These are phyloP conservation scores for Bruguiera sexangula DNA, from an alignment of 345 rosid genomes.

Conservation along the genomic window DNA sequence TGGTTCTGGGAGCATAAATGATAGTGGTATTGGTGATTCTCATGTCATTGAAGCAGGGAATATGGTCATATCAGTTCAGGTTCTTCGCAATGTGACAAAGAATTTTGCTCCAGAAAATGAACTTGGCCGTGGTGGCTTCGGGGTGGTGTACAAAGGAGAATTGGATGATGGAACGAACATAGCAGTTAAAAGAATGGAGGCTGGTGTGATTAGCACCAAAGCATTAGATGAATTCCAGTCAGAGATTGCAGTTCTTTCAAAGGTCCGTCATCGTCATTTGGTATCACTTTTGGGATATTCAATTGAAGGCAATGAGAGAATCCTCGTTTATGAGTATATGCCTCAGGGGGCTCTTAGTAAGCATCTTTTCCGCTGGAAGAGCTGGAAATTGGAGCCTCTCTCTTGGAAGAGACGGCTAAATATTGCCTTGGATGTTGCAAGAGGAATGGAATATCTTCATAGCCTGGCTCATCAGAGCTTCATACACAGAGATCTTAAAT, in stretches of 20 bases:
- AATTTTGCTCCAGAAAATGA: constrained; percentile 62
- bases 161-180: constrained; percentile 66
- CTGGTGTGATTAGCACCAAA: constrained; percentile 53
- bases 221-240: constrained; percentile 65
- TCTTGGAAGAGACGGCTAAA: constrained; percentile 66
- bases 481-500: constrained; percentile 77
- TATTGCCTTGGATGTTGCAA: constrained; percentile 72
- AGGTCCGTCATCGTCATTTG: constrained; percentile 70
- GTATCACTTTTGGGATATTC: constrained; percentile 71
- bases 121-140: constrained; percentile 80
- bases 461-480: constrained; percentile 65
- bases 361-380: constrained; percentile 79
- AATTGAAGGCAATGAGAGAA: constrained; percentile 58
- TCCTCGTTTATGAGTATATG: constrained; percentile 75
- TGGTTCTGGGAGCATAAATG: constrained; percentile 49
- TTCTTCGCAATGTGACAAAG: constrained; percentile 64
- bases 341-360: constrained; percentile 74
- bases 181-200: constrained; percentile 81
- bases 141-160: constrained; percentile 73
- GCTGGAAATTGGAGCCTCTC: constrained; percentile 57
- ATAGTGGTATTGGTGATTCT: constrained; percentile 48
- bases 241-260: constrained; percentile 75
- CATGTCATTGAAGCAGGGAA: constrained; percentile 70
- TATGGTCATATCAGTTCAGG: constrained; percentile 69
- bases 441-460: constrained; percentile 81